Percentiles rank a stretch among this genome's conserved stretches.
Evolutionary conservation across 1,139 yeast genomes (phyloP).

Genomic region (Zygosaccharomyces pseudobailii): DNA sequence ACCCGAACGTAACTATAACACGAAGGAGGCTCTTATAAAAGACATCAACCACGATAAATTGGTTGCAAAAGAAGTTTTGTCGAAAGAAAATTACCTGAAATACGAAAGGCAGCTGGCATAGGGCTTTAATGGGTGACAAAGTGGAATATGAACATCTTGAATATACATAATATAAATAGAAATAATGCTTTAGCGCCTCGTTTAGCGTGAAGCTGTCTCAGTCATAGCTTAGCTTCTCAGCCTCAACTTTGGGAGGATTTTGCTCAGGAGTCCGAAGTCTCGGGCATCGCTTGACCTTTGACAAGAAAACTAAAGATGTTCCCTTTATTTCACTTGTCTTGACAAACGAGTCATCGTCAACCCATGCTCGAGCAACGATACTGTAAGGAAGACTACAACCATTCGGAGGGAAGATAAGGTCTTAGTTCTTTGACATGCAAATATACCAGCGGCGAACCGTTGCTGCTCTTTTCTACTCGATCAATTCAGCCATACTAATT

Average conservation of each 20-base stretch:
- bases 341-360: background rate
- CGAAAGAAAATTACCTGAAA: slow-evolving; percentile 9
- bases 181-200: background rate
- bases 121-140: background rate
- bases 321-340: background rate
- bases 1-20: slow-evolving; percentile 83
- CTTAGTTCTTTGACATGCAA: background rate
- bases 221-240: background rate
- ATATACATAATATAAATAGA: background rate
- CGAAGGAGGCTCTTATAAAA: slow-evolving; percentile 77
- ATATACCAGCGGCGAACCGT: slow-evolving; percentile 13
- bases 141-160: no score
- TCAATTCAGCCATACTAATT: slow-evolving; percentile 6
- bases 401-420: background rate
- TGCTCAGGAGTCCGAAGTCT: background rate
- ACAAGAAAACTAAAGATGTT: background rate
- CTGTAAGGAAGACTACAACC: background rate
- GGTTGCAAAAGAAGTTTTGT: slow-evolving; percentile 53
- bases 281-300: background rate
- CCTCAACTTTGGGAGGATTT: background rate
- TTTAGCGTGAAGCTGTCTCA: background rate
- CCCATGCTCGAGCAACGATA: background rate
- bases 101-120: slow-evolving; percentile 1
- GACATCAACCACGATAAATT: slow-evolving; percentile 80
- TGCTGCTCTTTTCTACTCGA: slow-evolving; percentile 11